Evolutionary conservation across 352 stramenopile species (phyloP).

Genomic region (Globisporangium apiculatum): DNA sequence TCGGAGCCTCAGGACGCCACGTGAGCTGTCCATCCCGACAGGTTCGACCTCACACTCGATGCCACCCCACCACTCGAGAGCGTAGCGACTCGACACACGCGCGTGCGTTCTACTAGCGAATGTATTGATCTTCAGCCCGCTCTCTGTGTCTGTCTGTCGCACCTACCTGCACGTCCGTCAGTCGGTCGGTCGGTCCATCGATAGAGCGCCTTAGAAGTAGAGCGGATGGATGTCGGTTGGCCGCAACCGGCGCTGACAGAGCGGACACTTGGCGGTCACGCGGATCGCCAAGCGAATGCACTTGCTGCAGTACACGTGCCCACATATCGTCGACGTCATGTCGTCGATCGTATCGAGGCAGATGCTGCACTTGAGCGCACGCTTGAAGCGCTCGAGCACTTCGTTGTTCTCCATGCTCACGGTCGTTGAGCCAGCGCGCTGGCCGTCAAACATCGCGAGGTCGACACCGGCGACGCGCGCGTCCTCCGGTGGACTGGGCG

Average conservation of each 20-base stretch:
- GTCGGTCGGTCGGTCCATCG: neutral
- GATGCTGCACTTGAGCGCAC: constrained; percentile 75
- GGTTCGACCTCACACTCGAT: neutral
- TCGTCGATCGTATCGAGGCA: constrained; percentile 70
- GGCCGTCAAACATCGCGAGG: constrained; percentile 24
- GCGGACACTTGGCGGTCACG: constrained; percentile 62
- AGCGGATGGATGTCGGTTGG: constrained; percentile 72
- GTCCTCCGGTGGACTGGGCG: neutral
- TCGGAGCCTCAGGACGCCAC: neutral
- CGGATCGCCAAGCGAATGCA: constrained; percentile 68
- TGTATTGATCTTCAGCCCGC: neutral
- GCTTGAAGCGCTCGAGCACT: constrained; percentile 69
- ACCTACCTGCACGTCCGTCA: neutral
- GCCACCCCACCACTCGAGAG: too few species aligned
- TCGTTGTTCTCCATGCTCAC: constrained; percentile 72
- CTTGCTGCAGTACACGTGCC: constrained; percentile 72
- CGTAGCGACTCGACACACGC: too few species aligned
- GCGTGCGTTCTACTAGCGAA: neutral
- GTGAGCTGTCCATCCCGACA: neutral
- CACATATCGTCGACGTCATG: constrained; percentile 77
- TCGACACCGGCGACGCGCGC: constrained; percentile 1
- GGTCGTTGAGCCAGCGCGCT: constrained; percentile 54
- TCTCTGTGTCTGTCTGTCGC: neutral
- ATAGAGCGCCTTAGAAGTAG: constrained; percentile 45
- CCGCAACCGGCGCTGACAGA: constrained; percentile 58